phyloP scores from a whole-genome alignment of 2,329 filamentous ascomycete genomes.

The Aquanectria penicillioides region DNA sequence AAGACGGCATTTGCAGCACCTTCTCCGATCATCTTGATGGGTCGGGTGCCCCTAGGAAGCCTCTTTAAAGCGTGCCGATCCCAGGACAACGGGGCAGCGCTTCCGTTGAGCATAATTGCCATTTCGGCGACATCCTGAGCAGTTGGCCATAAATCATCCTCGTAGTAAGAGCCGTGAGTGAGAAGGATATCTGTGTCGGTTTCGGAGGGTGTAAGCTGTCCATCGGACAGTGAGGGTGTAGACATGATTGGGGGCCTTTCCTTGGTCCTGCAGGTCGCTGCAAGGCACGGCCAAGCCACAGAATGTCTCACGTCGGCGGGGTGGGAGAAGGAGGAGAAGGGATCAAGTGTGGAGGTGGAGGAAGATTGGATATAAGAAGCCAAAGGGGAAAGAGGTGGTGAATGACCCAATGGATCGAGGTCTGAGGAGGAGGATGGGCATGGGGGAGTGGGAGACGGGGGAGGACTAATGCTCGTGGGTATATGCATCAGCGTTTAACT shows the following conservation, averaged over 20 bases:
- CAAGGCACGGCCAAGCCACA: slow-evolving; percentile 42
- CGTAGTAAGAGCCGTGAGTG: slow-evolving; percentile 20
- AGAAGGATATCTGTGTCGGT: slow-evolving; percentile 40
- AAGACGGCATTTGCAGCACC: slow-evolving; percentile 84
- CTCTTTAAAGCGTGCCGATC: slow-evolving; percentile 42
- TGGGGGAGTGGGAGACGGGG: slow-evolving; percentile 23
- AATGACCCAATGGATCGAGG: background rate
- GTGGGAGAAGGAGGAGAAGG: slow-evolving; percentile 13
- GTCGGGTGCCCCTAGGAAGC: slow-evolving; percentile 47
- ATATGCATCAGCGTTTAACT: slow-evolving; percentile 31
- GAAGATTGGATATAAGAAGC: slow-evolving; percentile 20
- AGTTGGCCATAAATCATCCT: slow-evolving; percentile 40
- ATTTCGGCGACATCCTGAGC: slow-evolving; percentile 41
- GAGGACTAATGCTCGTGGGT: slow-evolving; percentile 25
- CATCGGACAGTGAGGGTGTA: slow-evolving; percentile 40
- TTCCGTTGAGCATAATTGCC: slow-evolving; percentile 41
- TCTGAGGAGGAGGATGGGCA: slow-evolving; percentile 12
- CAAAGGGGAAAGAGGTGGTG: slow-evolving; percentile 18
- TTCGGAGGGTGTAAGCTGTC: slow-evolving; percentile 40
- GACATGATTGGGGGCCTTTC: slow-evolving; percentile 39
- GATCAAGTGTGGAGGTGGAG: slow-evolving; percentile 17
- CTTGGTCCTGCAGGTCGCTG: slow-evolving; percentile 39
- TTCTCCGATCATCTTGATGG: slow-evolving; percentile 65
- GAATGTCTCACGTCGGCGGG: slow-evolving; percentile 34
- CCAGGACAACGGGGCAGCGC: slow-evolving; percentile 36